Evolutionary conservation across 495 filamentous ascomycete genomes (phyloP).

Genomic region (Neurospora sp.): DNA sequence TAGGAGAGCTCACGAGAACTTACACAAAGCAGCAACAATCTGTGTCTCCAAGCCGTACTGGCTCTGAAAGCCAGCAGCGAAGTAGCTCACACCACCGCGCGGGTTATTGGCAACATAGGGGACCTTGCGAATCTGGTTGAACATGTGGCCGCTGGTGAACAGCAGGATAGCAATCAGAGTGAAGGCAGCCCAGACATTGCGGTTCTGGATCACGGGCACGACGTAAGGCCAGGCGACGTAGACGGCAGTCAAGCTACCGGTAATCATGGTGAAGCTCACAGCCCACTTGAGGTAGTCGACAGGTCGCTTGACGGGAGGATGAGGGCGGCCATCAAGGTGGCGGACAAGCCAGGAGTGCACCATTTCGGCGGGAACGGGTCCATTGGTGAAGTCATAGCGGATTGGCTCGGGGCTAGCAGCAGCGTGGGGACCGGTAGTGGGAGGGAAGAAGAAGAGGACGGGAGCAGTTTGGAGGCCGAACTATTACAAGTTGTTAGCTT

Average conservation of each 20-base stretch:
- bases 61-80: constrained; percentile 87
- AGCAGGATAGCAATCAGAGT: constrained; percentile 84
- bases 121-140: constrained; percentile 94
- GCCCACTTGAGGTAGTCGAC: constrained; percentile 76
- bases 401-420: constrained; percentile 56
- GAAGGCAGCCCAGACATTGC: constrained; percentile 87
- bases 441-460: constrained; percentile 78
- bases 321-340: constrained; percentile 64
- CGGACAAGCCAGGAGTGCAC: constrained; percentile 70
- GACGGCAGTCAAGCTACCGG: constrained; percentile 57
- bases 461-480: constrained; percentile 92
- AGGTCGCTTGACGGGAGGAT: constrained; percentile 68
- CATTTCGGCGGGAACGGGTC: constrained; percentile 63
- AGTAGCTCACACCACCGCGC: constrained; percentile 78
- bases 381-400: constrained; percentile 74
- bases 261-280: constrained; percentile 50
- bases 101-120: constrained; percentile 91
- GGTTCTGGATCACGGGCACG: constrained; percentile 77
- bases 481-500: constrained; percentile 31
- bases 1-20: constrained; percentile 27
- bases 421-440: constrained; percentile 76
- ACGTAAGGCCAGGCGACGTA: constrained; percentile 74
- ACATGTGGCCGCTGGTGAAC: constrained; percentile 98
- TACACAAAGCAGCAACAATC: constrained; percentile 92
- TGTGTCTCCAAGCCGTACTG: constrained; percentile 96